Conservation (phyloP, 148 eudicot species). For the Pharnaceum exiguum region DNA sequence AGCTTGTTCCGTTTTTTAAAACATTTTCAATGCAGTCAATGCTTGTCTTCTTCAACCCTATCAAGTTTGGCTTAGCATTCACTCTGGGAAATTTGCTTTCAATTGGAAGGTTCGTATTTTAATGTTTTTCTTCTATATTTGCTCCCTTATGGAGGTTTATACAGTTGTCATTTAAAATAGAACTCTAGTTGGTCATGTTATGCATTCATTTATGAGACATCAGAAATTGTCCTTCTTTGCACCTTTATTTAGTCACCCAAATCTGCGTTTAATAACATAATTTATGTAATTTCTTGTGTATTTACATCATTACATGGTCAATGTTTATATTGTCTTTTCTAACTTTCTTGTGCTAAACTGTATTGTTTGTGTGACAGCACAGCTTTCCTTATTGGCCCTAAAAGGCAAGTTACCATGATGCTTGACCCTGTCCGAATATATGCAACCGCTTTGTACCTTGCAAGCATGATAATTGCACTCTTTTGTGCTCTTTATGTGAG, state of each 20-base stretch:
- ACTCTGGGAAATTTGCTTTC: constrained; percentile 93
- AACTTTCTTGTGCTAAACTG: constrained; percentile 34
- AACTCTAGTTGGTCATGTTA: not conserved
- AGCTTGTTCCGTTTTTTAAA: constrained; percentile 14
- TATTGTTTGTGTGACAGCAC: constrained; percentile 77
- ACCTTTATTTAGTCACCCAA: too few species aligned
- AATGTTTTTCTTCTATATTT: not conserved
- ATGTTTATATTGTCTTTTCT: constrained; percentile 2
- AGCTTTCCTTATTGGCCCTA: constrained; percentile 97
- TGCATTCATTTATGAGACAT: too few species aligned
- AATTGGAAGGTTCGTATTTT: constrained; percentile 74
- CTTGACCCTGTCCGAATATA: constrained; percentile 96
- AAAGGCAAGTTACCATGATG: constrained; percentile 93
- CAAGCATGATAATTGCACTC: constrained; percentile 81
- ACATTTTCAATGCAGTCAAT: constrained; percentile 50
- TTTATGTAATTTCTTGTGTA: too few species aligned
- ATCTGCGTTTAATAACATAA: too few species aligned
- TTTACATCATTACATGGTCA: too few species aligned
- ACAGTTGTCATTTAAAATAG: not conserved
- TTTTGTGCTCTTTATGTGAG: constrained; percentile 95
- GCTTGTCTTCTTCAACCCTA: constrained; percentile 90
- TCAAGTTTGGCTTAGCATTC: constrained; percentile 90
- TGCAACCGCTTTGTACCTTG: constrained; percentile 88
- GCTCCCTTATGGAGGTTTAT: not conserved
- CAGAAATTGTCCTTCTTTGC: too few species aligned